Percentiles rank a stretch among this genome's conserved stretches.
Conservation (phyloP, 2,329 filamentous ascomycete species). For the Septoria petroselini region DNA sequence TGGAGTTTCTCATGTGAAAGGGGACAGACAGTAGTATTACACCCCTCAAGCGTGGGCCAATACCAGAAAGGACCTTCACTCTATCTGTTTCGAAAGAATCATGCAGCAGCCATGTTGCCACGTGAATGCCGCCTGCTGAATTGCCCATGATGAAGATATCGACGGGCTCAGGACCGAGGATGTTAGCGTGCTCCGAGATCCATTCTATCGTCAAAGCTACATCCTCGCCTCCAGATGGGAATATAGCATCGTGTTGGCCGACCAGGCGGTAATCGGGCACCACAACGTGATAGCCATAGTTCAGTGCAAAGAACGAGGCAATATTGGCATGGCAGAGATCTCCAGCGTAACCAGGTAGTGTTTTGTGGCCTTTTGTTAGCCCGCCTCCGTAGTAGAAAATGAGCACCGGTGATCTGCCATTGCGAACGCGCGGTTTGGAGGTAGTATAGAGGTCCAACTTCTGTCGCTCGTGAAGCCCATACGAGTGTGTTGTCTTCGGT, state of each 20-base stretch:
- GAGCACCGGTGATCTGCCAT: slow-evolving; percentile 27
- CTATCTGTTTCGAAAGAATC: slow-evolving; percentile 25
- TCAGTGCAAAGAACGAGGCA: slow-evolving; percentile 42
- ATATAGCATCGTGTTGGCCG: slow-evolving; percentile 39
- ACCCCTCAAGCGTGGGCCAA: slow-evolving; percentile 24
- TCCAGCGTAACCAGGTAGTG: slow-evolving; percentile 28
- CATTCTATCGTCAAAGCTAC: slow-evolving; percentile 40
- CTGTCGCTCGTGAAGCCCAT: slow-evolving; percentile 40
- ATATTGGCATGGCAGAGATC: slow-evolving; percentile 40
- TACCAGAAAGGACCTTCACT: slow-evolving; percentile 20
- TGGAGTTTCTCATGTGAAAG: slow-evolving; percentile 25
- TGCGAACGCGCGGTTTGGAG: slow-evolving; percentile 19
- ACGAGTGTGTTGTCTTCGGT: slow-evolving; percentile 34
- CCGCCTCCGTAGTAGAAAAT: slow-evolving; percentile 39
- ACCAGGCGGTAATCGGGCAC: slow-evolving; percentile 43
- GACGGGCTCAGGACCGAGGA: slow-evolving; percentile 31
- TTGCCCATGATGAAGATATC: slow-evolving; percentile 44
- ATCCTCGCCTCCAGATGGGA: slow-evolving; percentile 45
- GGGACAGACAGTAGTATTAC: slow-evolving; percentile 29
- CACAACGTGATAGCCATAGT: slow-evolving; percentile 38
- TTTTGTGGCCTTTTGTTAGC: slow-evolving; percentile 38
- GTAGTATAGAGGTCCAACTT: slow-evolving; percentile 42
- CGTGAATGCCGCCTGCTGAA: slow-evolving; percentile 43
- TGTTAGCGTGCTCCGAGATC: slow-evolving; percentile 30
- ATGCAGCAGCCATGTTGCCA: slow-evolving; percentile 40